Evolutionary conservation across 345 rosid species (phyloP).

Genomic region (Durio zibethinus): DNA sequence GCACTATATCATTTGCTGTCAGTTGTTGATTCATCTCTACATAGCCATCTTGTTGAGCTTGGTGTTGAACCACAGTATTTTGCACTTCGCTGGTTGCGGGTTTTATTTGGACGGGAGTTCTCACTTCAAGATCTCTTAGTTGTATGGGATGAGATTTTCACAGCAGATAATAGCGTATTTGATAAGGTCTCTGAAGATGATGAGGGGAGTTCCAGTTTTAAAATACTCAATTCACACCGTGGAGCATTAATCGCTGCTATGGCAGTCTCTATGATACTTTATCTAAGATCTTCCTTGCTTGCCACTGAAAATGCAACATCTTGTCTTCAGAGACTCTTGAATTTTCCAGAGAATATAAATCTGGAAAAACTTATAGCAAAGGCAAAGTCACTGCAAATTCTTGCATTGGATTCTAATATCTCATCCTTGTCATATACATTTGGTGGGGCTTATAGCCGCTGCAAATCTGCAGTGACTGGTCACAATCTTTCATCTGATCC

Average conservation of each 20-base stretch:
- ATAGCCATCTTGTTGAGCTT: constrained; percentile 83
- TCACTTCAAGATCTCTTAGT: constrained; percentile 65
- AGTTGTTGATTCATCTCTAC: constrained; percentile 75
- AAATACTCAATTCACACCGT: constrained; percentile 57
- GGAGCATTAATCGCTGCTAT: constrained; percentile 76
- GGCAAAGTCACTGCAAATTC: constrained; percentile 68
- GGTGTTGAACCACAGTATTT: constrained; percentile 99
- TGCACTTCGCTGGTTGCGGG: constrained; percentile 92
- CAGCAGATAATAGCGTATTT: constrained; percentile 51
- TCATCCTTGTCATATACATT: constrained; percentile 21
- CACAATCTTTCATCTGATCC: constrained; percentile 52
- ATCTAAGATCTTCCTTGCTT: constrained; percentile 80
- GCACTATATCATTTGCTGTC: constrained; percentile 77
- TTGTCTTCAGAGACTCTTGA: constrained; percentile 84
- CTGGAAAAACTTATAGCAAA: constrained; percentile 56
- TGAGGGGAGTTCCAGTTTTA: constrained; percentile 37
- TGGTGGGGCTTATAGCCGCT: constrained; percentile 34
- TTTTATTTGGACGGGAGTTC: constrained; percentile 91
- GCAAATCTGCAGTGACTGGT: constrained; percentile 43
- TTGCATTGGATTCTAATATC: constrained; percentile 50
- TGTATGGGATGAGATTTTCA: constrained; percentile 92
- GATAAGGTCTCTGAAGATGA: constrained; percentile 27
- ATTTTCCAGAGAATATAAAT: constrained; percentile 71
- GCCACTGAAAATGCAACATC: constrained; percentile 88
- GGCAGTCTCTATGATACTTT: constrained; percentile 85